Percentiles rank a stretch among this genome's conserved stretches.
phyloP scores from a whole-genome alignment of 345 rosid species.

The Iberis pinnata region DNA sequence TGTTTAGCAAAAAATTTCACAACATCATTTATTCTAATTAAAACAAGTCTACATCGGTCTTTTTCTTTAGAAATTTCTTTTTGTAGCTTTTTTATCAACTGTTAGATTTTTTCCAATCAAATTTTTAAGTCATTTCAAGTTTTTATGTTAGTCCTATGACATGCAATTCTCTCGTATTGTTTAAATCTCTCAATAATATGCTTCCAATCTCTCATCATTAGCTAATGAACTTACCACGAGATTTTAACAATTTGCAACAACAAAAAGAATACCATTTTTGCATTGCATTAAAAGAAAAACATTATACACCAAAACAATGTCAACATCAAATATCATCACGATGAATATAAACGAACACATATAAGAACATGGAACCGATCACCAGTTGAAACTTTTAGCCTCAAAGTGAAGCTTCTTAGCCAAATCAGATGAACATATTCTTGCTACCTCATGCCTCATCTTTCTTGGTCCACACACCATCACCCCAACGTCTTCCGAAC shows the following conservation, averaged over 20 bases:
- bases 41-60: too few relatives aligned
- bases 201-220: too few relatives aligned
- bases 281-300: background rate
- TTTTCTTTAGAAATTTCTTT: too few relatives aligned
- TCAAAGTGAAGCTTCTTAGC: conserved; percentile 65
- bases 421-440: conserved; percentile 54
- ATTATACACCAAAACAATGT: background rate
- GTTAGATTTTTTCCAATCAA: background rate
- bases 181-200: too few relatives aligned
- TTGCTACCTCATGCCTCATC: conserved; percentile 68
- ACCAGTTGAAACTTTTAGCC: conserved; percentile 88
- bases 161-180: too few relatives aligned
- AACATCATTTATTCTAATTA: background rate
- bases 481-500: conserved; percentile 53
- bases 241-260: too few relatives aligned
- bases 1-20: background rate
- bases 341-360: background rate
- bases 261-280: background rate
- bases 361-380: conserved; percentile 14
- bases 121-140: background rate
- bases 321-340: background rate
- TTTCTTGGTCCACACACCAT: conserved; percentile 70
- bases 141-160: too few relatives aligned
- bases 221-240: too few relatives aligned
- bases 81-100: background rate